Evolutionary conservation across 306 rosid species (phyloP).

Genomic region (Prunus kanzakura): DNA sequence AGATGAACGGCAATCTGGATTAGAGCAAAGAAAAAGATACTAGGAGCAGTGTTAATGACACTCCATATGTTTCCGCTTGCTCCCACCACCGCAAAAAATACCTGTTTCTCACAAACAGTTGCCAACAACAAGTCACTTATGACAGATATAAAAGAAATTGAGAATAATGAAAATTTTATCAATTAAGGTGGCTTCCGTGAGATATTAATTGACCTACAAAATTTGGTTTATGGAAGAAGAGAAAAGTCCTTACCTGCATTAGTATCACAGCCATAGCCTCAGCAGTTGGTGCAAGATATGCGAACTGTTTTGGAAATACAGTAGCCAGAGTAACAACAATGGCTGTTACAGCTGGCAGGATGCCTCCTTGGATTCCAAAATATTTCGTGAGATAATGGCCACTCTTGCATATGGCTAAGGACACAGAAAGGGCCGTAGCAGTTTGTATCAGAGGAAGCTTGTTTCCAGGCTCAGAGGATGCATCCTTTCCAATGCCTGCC

Average conservation of each 20-base stretch:
- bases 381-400: slow-evolving; percentile 38
- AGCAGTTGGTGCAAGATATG: slow-evolving; percentile 48
- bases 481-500: slow-evolving; percentile 25
- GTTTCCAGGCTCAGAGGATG: slow-evolving; percentile 20
- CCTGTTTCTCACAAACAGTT: slow-evolving; percentile 23
- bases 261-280: slow-evolving; percentile 51
- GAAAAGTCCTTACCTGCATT: slow-evolving; percentile 33
- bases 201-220: background rate
- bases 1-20: slow-evolving; percentile 44
- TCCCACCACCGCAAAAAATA: slow-evolving; percentile 51
- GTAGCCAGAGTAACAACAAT: slow-evolving; percentile 42
- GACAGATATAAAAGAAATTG: background rate
- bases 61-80: slow-evolving; percentile 46
- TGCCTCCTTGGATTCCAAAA: slow-evolving; percentile 43
- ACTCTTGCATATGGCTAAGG: slow-evolving; percentile 47
- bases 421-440: slow-evolving; percentile 37
- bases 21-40: slow-evolving; percentile 36
- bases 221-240: background rate
- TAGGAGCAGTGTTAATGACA: slow-evolving; percentile 47
- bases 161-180: no score
- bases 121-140: background rate
- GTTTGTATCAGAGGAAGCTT: slow-evolving; percentile 39
- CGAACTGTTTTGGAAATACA: slow-evolving; percentile 34
- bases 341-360: slow-evolving; percentile 47
- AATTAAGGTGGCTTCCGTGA: background rate